Percentiles rank a stretch among this genome's conserved stretches.
These are phyloP conservation scores for Phaeoacremonium minimum DNA, from an alignment of 2,329 filamentous ascomycete species.

Conservation along the genomic window DNA sequence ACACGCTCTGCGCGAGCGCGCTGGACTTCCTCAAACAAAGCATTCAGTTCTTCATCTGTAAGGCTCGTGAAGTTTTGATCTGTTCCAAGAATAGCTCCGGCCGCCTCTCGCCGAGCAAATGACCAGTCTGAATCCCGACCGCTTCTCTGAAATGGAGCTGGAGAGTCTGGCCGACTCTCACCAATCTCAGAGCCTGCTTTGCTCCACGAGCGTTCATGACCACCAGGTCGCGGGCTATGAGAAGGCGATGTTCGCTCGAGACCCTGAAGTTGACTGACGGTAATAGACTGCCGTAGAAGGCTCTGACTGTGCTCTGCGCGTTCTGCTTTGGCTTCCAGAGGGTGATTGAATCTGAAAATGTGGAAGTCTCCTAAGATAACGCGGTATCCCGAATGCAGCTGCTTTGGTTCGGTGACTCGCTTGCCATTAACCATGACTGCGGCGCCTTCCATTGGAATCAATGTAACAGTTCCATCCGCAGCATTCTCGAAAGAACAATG, in stretches of 20 bases:
- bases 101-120: constrained; percentile 88
- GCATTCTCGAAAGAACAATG: constrained; percentile 92
- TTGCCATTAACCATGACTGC: constrained; percentile 98
- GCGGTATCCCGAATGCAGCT: constrained; percentile 86
- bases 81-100: constrained; percentile 79
- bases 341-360: constrained; percentile 98
- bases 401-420: constrained; percentile 78
- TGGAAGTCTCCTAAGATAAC: constrained; percentile 98
- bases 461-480: constrained; percentile 83
- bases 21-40: constrained; percentile 90
- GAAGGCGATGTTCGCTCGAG: constrained; percentile 55
- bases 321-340: constrained; percentile 90
- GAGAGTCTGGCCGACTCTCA: constrained; percentile 75
- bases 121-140: constrained; percentile 91
- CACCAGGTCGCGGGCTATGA: constrained; percentile 50
- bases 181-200: constrained; percentile 74
- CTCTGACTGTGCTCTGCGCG: constrained; percentile 82
- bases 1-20: constrained; percentile 75
- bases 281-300: constrained; percentile 77
- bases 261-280: constrained; percentile 54
- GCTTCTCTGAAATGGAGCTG: constrained; percentile 58
- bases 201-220: constrained; percentile 77
- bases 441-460: constrained; percentile 85
- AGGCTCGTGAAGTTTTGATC: constrained; percentile 89
- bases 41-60: constrained; percentile 90